Percentiles rank a stretch among this genome's conserved stretches.
Conservation (phyloP, 441 rosid genomes). For the Brassica hybrid region DNA sequence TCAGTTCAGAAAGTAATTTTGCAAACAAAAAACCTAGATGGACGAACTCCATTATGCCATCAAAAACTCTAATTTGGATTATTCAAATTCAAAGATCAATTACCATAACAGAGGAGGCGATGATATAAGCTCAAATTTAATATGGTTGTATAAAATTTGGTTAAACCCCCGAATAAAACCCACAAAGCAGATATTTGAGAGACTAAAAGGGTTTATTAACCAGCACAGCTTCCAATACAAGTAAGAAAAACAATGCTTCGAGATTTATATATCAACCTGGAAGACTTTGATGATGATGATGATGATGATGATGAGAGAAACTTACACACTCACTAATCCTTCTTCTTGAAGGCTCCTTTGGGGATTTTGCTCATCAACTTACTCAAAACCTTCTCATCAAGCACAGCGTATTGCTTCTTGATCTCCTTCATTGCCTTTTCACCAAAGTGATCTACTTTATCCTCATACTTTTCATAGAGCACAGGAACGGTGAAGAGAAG, state of each 20-base stretch:
- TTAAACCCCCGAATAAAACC: conserved; percentile 28
- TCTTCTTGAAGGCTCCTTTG: conserved; percentile 70
- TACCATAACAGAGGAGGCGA: not conserved
- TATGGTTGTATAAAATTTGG: conserved; percentile 33
- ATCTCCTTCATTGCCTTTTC: conserved; percentile 76
- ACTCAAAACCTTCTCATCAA: conserved; percentile 67
- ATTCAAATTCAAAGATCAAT: conserved; percentile 12
- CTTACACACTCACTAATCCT: conserved; percentile 43
- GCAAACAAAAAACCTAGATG: not conserved
- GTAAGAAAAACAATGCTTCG: conserved; percentile 25
- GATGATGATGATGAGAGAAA: not conserved
- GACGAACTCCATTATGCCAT: not conserved
- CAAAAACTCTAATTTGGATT: not conserved
- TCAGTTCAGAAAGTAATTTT: not conserved
- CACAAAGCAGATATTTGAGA: conserved; percentile 1
- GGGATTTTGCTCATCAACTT: conserved; percentile 82
- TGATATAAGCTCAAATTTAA: conserved; percentile 8
- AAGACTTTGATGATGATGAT: conserved; percentile 16
- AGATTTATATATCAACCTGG: conserved; percentile 28
- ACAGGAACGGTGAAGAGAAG: conserved; percentile 81
- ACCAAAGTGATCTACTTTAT: conserved; percentile 71
- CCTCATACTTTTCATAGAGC: conserved; percentile 83
- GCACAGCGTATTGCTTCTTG: conserved; percentile 74
- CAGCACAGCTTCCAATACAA: conserved; percentile 22
- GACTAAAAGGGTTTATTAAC: conserved; percentile 33